A percentile compares a stretch with the other conserved stretches of the same genome.
Evolutionary conservation across 192 early-diverging fungal genomes (phyloP).

Genomic region (Coemansia sp.): DNA sequence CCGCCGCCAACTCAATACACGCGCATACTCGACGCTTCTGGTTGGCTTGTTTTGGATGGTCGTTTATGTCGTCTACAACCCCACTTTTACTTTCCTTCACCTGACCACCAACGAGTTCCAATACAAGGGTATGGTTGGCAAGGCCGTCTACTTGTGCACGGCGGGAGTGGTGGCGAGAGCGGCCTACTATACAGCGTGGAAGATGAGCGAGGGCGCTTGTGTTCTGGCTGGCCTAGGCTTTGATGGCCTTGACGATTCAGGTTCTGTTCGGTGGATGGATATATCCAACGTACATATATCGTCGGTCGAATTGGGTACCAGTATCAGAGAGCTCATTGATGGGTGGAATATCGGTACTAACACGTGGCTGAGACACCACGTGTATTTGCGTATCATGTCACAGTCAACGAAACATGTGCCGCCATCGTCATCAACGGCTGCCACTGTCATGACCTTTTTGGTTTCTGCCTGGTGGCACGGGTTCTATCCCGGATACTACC

Average conservation of each 20-base stretch:
- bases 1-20: slow-evolving; percentile 12
- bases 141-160: slow-evolving; percentile 22
- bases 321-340: slow-evolving; percentile 72
- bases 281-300: slow-evolving; percentile 76
- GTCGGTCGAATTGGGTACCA: slow-evolving; percentile 74
- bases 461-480: slow-evolving; percentile 96
- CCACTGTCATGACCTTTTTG: slow-evolving; percentile 76
- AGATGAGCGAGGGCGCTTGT: slow-evolving; percentile 83
- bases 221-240: slow-evolving; percentile 81
- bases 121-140: slow-evolving; percentile 8
- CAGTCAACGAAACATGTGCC: neutral
- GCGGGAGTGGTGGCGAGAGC: slow-evolving; percentile 32
- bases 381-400: slow-evolving; percentile 68
- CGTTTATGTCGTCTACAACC: slow-evolving; percentile 28
- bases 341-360: slow-evolving; percentile 92
- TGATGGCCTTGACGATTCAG: slow-evolving; percentile 62
- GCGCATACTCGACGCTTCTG: slow-evolving; percentile 29
- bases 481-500: slow-evolving; percentile 84
- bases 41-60: slow-evolving; percentile 46
- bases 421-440: slow-evolving; percentile 31
- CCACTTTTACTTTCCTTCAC: slow-evolving; percentile 8
- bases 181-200: slow-evolving; percentile 89
- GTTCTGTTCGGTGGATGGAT: slow-evolving; percentile 64
- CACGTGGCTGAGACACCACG: slow-evolving; percentile 82
- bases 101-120: slow-evolving; percentile 25